Percentiles rank a stretch among this genome's conserved stretches.
phyloP scores from a whole-genome alignment of 2,329 filamentous ascomycete species.

The Sclerotinia sclerotiorum region DNA sequence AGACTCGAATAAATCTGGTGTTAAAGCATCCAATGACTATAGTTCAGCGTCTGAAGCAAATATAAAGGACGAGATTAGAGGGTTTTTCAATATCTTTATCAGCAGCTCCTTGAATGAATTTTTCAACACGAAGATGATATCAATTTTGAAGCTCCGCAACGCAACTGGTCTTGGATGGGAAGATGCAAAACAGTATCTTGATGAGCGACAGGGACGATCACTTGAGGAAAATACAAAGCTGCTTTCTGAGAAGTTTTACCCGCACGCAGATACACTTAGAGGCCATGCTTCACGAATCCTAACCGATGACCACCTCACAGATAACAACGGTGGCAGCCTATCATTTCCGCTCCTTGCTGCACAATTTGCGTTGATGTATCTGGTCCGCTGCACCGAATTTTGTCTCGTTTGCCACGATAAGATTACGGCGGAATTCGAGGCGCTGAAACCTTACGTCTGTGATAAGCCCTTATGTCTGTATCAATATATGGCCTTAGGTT shows the following conservation, averaged over 20 bases:
- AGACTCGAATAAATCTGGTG: conserved; percentile 30
- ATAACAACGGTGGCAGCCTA: conserved; percentile 37
- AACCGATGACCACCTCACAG: conserved; percentile 40
- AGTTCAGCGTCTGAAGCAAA: not conserved
- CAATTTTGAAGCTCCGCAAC: conserved; percentile 60
- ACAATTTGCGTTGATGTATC: conserved; percentile 75
- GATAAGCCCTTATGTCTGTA: conserved; percentile 73
- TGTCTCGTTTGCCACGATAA: conserved; percentile 81
- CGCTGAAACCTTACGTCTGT: conserved; percentile 79
- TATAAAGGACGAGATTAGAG: conserved; percentile 25
- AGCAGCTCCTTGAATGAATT: conserved; percentile 69
- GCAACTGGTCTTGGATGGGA: conserved; percentile 61
- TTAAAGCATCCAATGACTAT: conserved; percentile 21
- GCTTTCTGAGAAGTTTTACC: conserved; percentile 23
- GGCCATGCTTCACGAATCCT: conserved; percentile 32
- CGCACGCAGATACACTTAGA: conserved; percentile 14
- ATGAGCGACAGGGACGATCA: conserved; percentile 35
- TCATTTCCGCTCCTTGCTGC: conserved; percentile 61
- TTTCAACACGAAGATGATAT: conserved; percentile 63
- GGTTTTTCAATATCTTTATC: conserved; percentile 63
- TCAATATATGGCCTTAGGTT: conserved; percentile 83
- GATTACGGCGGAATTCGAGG: conserved; percentile 63
- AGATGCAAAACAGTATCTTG: conserved; percentile 51
- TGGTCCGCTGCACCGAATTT: conserved; percentile 80
- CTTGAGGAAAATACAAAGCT: conserved; percentile 25